These are phyloP conservation scores for Crithidia expoeki DNA, from an alignment of 208 protist genomes.

Conservation along the genomic window DNA sequence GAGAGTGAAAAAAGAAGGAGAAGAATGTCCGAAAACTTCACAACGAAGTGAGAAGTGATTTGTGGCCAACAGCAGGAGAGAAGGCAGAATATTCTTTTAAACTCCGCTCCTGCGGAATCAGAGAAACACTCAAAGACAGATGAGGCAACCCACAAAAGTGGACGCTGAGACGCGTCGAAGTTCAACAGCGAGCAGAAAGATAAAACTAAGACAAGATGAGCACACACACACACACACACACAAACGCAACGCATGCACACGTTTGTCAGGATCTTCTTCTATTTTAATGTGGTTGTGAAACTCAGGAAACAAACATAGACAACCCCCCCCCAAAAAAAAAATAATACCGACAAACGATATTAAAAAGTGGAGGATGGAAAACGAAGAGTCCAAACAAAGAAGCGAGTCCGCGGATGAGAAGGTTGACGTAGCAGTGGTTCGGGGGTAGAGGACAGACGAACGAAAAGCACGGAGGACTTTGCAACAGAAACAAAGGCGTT, in stretches of 20 bases:
- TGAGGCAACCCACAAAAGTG: not conserved
- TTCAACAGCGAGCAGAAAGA: not conserved
- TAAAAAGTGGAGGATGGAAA: not conserved
- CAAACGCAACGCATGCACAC: too few species aligned
- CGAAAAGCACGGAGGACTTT: not conserved
- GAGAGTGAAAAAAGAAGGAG: too few species aligned
- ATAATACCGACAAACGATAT: not conserved
- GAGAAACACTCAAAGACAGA: constrained; percentile 5
- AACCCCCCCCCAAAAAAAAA: too few species aligned
- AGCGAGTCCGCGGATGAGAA: not conserved
- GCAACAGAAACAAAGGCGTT: not conserved
- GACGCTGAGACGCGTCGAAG: not conserved
- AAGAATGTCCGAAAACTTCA: too few species aligned
- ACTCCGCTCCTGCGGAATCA: too few species aligned
- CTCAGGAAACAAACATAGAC: not conserved
- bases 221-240: too few species aligned
- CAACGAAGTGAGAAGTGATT: too few species aligned
- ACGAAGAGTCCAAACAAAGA: not conserved
- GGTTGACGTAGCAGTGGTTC: not conserved
- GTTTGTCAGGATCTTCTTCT: too few species aligned
- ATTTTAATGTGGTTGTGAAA: not conserved
- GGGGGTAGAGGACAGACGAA: not conserved
- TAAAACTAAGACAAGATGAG: too few species aligned
- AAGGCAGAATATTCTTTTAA: too few species aligned
- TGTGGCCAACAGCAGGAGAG: too few species aligned